These are phyloP conservation scores for Paecilomyces dactylethromorphus DNA, from an alignment of 2,329 filamentous ascomycete species.

Conservation along the genomic window DNA sequence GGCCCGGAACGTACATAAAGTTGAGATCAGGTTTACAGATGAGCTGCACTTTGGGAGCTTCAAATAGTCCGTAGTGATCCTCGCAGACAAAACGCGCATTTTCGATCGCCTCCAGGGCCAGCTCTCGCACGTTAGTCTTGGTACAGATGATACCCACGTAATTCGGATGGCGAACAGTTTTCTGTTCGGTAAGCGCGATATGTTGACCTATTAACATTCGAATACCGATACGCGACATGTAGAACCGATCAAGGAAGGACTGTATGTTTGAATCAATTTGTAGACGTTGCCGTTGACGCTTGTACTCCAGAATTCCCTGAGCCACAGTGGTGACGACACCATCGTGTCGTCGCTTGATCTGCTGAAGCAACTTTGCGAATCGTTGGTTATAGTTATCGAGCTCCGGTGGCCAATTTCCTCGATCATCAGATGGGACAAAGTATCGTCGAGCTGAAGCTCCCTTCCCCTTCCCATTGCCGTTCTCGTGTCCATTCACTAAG, in stretches of 20 bases:
- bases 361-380: constrained; percentile 81
- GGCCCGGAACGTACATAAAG: constrained; percentile 99
- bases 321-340: constrained; percentile 97
- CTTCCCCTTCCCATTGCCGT: constrained; percentile 46
- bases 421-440: constrained; percentile 86
- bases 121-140: constrained; percentile 90
- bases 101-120: constrained; percentile 95
- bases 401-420: constrained; percentile 85
- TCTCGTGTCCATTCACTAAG: constrained; percentile 32
- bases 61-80: constrained; percentile 95
- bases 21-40: constrained; percentile 90
- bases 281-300: constrained; percentile 91
- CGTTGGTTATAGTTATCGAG: constrained; percentile 88
- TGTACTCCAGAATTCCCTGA: constrained; percentile 96
- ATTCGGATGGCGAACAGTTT: constrained; percentile 77
- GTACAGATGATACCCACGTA: constrained; percentile 99
- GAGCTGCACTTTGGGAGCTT: constrained; percentile 92
- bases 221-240: constrained; percentile 99
- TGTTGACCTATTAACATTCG: constrained; percentile 99
- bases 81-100: constrained; percentile 99
- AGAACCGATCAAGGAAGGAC: constrained; percentile 95
- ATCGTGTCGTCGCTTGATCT: constrained; percentile 93
- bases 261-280: constrained; percentile 98
- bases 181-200: constrained; percentile 92
- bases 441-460: constrained; percentile 61